These are phyloP conservation scores for Cymbopogon citratus DNA, from an alignment of 176 grass and related monocot species.

Conservation along the genomic window DNA sequence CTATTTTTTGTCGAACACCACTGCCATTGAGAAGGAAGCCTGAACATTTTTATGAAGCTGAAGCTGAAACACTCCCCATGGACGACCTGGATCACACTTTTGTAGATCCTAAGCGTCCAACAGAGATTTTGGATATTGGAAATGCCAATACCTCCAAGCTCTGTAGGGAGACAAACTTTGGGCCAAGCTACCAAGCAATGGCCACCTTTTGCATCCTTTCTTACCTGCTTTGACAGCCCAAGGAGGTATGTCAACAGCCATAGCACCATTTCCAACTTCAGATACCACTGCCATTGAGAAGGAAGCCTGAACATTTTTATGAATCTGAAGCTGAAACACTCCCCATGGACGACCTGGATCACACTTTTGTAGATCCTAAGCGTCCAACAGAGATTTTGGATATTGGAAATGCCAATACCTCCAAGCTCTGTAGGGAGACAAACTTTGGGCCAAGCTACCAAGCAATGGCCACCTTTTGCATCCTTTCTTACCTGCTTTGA, in stretches of 20 bases:
- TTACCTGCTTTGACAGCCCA: no score
- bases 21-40: neutral
- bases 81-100: neutral
- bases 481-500: neutral
- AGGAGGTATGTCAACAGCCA: no score
- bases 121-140: neutral
- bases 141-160: neutral
- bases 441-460: neutral
- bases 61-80: neutral
- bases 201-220: neutral
- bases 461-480: neutral
- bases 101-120: neutral
- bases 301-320: neutral
- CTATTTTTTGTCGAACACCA: neutral
- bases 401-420: neutral
- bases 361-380: neutral
- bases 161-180: neutral
- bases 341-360: neutral
- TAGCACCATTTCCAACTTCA: no score
- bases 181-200: neutral
- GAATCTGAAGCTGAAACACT: neutral
- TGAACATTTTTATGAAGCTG: neutral
- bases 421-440: neutral
- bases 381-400: neutral
- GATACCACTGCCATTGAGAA: neutral